Base-by-base conservation (phyloP, 1,284 basidiomycete species). In the Apiotrichum mycotoxinovorans region DNA sequence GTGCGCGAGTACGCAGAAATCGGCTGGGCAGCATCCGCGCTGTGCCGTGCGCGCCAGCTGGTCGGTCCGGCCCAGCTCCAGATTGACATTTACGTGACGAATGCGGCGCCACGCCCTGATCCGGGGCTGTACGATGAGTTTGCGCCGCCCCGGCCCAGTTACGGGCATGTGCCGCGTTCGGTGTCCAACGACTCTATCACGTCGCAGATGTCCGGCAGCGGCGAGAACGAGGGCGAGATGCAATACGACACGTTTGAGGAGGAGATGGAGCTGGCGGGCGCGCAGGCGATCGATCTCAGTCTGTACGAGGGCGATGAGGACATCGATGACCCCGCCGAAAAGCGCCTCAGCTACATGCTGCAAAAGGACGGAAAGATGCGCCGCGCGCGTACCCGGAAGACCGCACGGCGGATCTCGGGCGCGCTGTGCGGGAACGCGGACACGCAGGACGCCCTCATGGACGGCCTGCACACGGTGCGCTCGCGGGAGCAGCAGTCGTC, bases 291-390 rank as follows among this genome's bases (percentile, higher is more conserved):
- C 18, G 88, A 90, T 64, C 78, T 88, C 53, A 90, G 88, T 9
- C 87, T 90, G 65, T 92, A 88, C 65, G 88, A 90, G 60, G 88
- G 87, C 26, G 87, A 92, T 60, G 82, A 88, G 59, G 86, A 89
- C 65, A 78, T 82, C 27, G 79, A 90, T 61, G 82, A 88, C 60
- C 83, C 84, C 0, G 85, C 83, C 20, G 88, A 92, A 68, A 78
- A 78, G 22, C 77, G 80, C 63, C 80, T 93, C 38, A 87, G 83
- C 56, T 76, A 79, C 44, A 78, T 78, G 38, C 79, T 93, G 35
- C 82, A 81, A 66, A 83, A 84, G 62, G 84, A 87, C 69, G 89
- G 90, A 15, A 84, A 83, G 68, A 63, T 84, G n/a, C 81, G 85
- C 1, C 80, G 89, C 18, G 82, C 83, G 10, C 75, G 78, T 50